phyloP scores from a whole-genome alignment of 129 eudicot species.

The Flaveria robusta region DNA sequence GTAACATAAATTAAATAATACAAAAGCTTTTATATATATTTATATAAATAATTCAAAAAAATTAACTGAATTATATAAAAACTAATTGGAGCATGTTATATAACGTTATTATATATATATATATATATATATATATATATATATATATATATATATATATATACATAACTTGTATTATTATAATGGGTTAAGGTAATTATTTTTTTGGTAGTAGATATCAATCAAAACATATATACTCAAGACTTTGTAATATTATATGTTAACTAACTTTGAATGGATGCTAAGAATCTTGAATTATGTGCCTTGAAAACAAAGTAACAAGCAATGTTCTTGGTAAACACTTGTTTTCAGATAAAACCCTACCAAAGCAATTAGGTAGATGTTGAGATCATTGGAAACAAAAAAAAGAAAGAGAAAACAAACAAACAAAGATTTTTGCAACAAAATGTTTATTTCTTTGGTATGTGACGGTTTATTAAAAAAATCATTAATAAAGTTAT shows the following conservation, averaged over 20 bases:
- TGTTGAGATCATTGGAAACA: background rate
- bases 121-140: too few species aligned
- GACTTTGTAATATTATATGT: conserved; percentile 19
- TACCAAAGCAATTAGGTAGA: conserved; percentile 26
- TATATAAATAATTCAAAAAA: background rate
- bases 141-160: too few species aligned
- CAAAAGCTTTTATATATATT: background rate
- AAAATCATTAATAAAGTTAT: background rate
- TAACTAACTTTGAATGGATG: conserved; percentile 34
- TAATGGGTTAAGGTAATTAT: too few species aligned
- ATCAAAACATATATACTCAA: conserved; percentile 16
- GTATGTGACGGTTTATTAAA: background rate
- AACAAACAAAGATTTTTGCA: background rate
- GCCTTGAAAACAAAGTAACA: conserved; percentile 42
- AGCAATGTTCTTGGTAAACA: conserved; percentile 34
- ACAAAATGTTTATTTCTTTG: background rate
- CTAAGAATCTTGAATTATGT: conserved; percentile 25
- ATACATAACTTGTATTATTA: too few species aligned
- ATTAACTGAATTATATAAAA: background rate
- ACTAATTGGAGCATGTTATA: background rate
- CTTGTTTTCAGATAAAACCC: conserved; percentile 33
- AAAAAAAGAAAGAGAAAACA: too few species aligned
- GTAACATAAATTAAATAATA: conserved; percentile 8
- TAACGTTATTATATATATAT: too few species aligned
- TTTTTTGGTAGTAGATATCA: conserved; percentile 26